These are phyloP conservation scores for Blastobotrys malaysiensis DNA, from an alignment of 1,139 yeast species.

Conservation along the genomic window DNA sequence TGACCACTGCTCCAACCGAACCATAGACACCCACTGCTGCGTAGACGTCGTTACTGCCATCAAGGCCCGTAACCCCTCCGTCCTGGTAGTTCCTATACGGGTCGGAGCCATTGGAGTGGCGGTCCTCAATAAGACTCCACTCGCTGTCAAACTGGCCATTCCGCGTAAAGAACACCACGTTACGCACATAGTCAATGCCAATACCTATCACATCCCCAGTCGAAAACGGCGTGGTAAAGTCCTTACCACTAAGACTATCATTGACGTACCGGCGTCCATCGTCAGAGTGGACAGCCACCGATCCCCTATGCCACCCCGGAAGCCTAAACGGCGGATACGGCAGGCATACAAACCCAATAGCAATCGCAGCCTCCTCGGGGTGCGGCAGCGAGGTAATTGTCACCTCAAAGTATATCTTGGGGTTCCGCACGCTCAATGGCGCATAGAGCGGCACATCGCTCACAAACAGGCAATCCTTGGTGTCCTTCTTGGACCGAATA, in stretches of 20 bases:
- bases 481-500: conserved; percentile 16
- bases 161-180: conserved; percentile 20
- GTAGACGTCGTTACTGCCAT: conserved; percentile 24
- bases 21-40: conserved; percentile 30
- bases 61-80: conserved; percentile 23
- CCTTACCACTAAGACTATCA: conserved; percentile 25
- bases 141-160: conserved; percentile 23
- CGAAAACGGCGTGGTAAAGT: conserved; percentile 20
- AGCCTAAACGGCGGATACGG: conserved; percentile 29
- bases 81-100: conserved; percentile 19
- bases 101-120: conserved; percentile 17
- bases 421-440: conserved; percentile 13
- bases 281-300: conserved; percentile 30
- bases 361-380: conserved; percentile 22
- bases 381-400: conserved; percentile 22
- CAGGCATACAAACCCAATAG: conserved; percentile 26
- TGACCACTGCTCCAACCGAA: conserved; percentile 24
- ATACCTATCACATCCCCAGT: conserved; percentile 26
- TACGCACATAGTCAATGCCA: conserved; percentile 24
- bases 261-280: conserved; percentile 29
- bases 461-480: conserved; percentile 22
- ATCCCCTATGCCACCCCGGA: conserved; percentile 32
- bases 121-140: conserved; percentile 22
- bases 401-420: conserved; percentile 25
- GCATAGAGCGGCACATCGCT: conserved; percentile 22